Conservation (phyloP, 805 yeast species). For the Pichia cabralensis region DNA sequence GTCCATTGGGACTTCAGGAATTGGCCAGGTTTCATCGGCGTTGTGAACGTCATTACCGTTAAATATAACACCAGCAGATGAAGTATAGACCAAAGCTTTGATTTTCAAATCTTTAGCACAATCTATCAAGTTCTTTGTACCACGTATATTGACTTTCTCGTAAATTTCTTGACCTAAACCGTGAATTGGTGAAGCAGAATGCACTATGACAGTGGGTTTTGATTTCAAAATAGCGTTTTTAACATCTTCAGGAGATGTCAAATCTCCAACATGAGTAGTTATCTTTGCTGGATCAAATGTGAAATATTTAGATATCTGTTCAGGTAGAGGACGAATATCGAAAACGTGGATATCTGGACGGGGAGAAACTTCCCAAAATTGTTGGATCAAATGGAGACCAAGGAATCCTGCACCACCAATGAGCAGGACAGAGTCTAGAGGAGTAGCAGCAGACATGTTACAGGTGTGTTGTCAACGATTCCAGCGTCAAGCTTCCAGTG, state of each 20-base stretch:
- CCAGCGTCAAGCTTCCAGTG: too few relatives aligned
- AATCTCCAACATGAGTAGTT: conserved; percentile 67
- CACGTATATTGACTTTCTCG: conserved; percentile 82
- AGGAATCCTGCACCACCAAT: conserved; percentile 96
- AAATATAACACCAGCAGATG: conserved; percentile 95
- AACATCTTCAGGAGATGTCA: conserved; percentile 68
- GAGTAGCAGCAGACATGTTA: too few relatives aligned
- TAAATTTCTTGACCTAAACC: conserved; percentile 77
- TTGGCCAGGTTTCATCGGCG: conserved; percentile 92
- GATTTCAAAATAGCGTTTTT: conserved; percentile 46
- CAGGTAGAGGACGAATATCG: conserved; percentile 85
- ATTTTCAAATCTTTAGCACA: conserved; percentile 44
- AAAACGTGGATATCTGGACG: conserved; percentile 74
- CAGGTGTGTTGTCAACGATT: too few relatives aligned
- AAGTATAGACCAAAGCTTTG: conserved; percentile 80
- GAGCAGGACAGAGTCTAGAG: conserved; percentile 53
- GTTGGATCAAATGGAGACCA: conserved; percentile 85
- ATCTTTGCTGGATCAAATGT: conserved; percentile 57
- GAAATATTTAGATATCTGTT: conserved; percentile 56
- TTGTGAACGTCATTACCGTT: conserved; percentile 89
- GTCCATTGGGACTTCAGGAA: conserved; percentile 88
- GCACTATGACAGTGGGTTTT: conserved; percentile 71
- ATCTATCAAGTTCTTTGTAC: conserved; percentile 66
- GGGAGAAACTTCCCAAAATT: conserved; percentile 57
- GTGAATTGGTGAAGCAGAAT: conserved; percentile 94